Percentiles rank a stretch among this genome's conserved stretches.
Conservation (phyloP, 495 filamentous ascomycete species). For the Aspergillus funiculosus region DNA sequence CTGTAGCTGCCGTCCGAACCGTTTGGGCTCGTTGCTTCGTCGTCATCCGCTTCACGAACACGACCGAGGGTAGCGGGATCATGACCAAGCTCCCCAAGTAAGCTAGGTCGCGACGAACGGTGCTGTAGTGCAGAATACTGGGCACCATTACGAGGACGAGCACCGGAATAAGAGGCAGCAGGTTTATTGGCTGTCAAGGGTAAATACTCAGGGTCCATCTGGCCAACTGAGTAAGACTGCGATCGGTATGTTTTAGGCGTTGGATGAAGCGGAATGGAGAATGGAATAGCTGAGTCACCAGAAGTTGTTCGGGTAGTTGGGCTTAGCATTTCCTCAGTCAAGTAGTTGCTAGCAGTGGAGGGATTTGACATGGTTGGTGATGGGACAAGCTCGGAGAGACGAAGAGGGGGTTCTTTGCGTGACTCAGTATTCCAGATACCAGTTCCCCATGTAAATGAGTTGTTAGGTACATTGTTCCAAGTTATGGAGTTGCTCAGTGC, state of each 20-base stretch:
- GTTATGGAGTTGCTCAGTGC: conserved; percentile 47
- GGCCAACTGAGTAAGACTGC: conserved; percentile 94
- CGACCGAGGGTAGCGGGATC: conserved; percentile 67
- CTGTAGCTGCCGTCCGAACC: conserved; percentile 55
- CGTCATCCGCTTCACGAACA: conserved; percentile 77
- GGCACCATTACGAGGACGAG: conserved; percentile 45
- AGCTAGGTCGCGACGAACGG: conserved; percentile 77
- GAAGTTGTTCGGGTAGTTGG: conserved; percentile 49
- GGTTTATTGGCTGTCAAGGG: conserved; percentile 41
- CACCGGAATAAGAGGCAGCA: conserved; percentile 34
- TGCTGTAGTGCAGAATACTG: conserved; percentile 68
- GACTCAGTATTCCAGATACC: conserved; percentile 72
- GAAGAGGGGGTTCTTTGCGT: conserved; percentile 67
- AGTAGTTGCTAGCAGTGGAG: conserved; percentile 34
- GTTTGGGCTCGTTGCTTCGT: conserved; percentile 60
- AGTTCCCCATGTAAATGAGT: conserved; percentile 65
- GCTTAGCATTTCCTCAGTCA: conserved; percentile 49
- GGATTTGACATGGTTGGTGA: conserved; percentile 66
- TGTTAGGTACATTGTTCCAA: conserved; percentile 51
- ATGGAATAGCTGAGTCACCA: conserved; percentile 65
- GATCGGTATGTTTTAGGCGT: conserved; percentile 91
- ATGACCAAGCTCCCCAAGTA: conserved; percentile 72
- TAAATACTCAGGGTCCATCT: conserved; percentile 65
- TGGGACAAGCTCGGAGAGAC: conserved; percentile 68
- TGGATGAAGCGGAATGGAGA: conserved; percentile 84